Evolutionary conservation across 495 filamentous ascomycete genomes (phyloP).

Genomic region (Xanthoparmelia taractica): DNA sequence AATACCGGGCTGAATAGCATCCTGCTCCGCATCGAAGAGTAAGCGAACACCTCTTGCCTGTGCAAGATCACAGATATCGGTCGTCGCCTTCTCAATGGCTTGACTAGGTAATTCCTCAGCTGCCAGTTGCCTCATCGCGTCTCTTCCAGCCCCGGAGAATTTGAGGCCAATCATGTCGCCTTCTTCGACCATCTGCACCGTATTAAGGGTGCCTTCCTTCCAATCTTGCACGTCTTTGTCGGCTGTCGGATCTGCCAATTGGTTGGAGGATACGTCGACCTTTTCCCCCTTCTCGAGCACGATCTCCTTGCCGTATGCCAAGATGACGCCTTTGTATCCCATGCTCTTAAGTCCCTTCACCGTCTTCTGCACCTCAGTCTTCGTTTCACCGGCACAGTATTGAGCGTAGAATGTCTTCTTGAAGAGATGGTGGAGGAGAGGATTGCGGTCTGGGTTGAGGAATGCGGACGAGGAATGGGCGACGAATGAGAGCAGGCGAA

Average conservation of each 20-base stretch:
- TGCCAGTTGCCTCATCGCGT: conserved; percentile 58
- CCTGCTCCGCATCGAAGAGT: conserved; percentile 88
- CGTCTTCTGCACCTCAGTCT: conserved; percentile 30
- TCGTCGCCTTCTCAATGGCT: conserved; percentile 60
- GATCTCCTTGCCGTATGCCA: conserved; percentile 42
- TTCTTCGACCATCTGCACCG: conserved; percentile 60
- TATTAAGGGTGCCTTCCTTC: conserved; percentile 66
- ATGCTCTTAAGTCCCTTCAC: conserved; percentile 35
- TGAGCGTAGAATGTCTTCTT: conserved; percentile 43
- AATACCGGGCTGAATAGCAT: conserved; percentile 70
- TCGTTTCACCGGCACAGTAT: conserved; percentile 42
- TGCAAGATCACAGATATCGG: conserved; percentile 69
- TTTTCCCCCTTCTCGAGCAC: conserved; percentile 35
- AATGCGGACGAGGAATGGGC: conserved; percentile 56
- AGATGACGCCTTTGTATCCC: conserved; percentile 41
- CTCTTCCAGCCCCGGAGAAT: conserved; percentile 85
- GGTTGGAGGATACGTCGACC: conserved; percentile 27
- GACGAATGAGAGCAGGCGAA: conserved; percentile 59
- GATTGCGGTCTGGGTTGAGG: conserved; percentile 39
- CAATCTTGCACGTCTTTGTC: conserved; percentile 61
- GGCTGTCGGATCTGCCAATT: conserved; percentile 19
- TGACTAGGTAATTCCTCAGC: conserved; percentile 49
- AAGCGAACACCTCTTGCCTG: conserved; percentile 60
- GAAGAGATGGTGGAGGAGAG: conserved; percentile 34
- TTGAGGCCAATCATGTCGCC: conserved; percentile 88